phyloP scores from a whole-genome alignment of 1,139 yeast genomes.

The Magnusiomyces ingens region DNA sequence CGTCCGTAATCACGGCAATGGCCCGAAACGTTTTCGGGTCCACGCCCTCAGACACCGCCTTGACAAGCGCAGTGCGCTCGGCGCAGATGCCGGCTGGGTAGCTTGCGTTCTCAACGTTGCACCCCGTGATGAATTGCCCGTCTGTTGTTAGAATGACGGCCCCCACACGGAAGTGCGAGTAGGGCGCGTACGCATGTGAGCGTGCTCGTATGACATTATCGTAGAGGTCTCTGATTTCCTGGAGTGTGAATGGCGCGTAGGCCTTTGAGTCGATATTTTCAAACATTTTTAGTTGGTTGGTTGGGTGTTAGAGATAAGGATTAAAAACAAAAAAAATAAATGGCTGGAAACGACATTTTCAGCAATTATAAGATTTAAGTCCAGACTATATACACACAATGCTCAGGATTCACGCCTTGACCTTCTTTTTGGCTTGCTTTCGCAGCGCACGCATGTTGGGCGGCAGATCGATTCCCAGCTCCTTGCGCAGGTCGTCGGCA shows the following conservation, averaged over 20 bases:
- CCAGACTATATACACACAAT: neutral
- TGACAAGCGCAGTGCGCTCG: constrained; percentile 70
- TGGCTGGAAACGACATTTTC: neutral
- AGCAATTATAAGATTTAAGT: no score
- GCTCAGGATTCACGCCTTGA: neutral
- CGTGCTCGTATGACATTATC: constrained; percentile 22
- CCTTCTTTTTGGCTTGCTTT: constrained; percentile 22
- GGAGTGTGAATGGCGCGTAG: constrained; percentile 1
- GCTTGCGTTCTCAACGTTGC: constrained; percentile 89
- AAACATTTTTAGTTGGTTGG: neutral
- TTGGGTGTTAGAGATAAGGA: neutral
- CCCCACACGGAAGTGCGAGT: constrained; percentile 84
- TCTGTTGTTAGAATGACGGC: constrained; percentile 53
- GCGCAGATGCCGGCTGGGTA: constrained; percentile 90
- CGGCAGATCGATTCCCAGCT: constrained; percentile 65
- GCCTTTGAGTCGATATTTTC: neutral
- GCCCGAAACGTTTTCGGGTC: constrained; percentile 40
- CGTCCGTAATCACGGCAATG: constrained; percentile 66
- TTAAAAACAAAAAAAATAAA: constrained; percentile 1
- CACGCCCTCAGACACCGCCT: constrained; percentile 39
- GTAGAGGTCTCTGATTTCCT: constrained; percentile 21
- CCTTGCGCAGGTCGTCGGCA: constrained; percentile 59
- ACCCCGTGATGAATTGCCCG: constrained; percentile 56
- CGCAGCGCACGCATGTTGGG: constrained; percentile 74
- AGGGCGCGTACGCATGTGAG: constrained; percentile 63